These are phyloP conservation scores for Dalbergia cultrata DNA, from an alignment of 306 rosid species.

Conservation along the genomic window DNA sequence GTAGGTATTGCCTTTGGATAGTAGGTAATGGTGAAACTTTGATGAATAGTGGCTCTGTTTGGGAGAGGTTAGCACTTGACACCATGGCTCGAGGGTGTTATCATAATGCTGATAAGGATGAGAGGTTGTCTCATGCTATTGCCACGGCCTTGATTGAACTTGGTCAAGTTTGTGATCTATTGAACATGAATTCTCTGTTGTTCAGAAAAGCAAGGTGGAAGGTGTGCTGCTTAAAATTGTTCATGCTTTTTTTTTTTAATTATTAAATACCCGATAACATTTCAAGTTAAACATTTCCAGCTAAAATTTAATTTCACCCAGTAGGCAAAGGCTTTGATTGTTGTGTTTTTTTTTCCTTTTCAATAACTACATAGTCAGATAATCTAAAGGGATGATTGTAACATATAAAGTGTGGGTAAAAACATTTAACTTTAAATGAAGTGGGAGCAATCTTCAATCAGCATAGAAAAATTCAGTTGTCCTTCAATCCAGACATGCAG, in stretches of 20 bases:
- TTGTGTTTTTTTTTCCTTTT: not conserved
- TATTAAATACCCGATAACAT: not conserved
- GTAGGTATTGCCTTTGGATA: constrained; percentile 70
- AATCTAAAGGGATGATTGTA: not conserved
- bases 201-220: constrained; percentile 62
- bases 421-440: not conserved
- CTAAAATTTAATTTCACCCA: not conserved
- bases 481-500: not conserved
- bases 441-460: not conserved
- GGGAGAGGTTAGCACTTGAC: constrained; percentile 56
- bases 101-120: constrained; percentile 60
- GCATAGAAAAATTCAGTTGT: not conserved
- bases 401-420: not conserved
- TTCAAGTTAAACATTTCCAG: constrained; percentile 29
- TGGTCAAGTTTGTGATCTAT: constrained; percentile 48
- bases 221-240: constrained; percentile 48
- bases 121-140: constrained; percentile 55
- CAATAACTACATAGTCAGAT: not conserved
- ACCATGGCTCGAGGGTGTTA: constrained; percentile 54
- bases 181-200: constrained; percentile 42
- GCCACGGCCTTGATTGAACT: constrained; percentile 51
- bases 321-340: too few relatives aligned
- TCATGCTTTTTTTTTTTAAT: not conserved
- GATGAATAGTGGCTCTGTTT: constrained; percentile 53
- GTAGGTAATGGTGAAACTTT: constrained; percentile 62